Base-by-base conservation (phyloP, 2,329 filamentous ascomycete genomes). In the Lecanoromycetidae sp. region DNA sequence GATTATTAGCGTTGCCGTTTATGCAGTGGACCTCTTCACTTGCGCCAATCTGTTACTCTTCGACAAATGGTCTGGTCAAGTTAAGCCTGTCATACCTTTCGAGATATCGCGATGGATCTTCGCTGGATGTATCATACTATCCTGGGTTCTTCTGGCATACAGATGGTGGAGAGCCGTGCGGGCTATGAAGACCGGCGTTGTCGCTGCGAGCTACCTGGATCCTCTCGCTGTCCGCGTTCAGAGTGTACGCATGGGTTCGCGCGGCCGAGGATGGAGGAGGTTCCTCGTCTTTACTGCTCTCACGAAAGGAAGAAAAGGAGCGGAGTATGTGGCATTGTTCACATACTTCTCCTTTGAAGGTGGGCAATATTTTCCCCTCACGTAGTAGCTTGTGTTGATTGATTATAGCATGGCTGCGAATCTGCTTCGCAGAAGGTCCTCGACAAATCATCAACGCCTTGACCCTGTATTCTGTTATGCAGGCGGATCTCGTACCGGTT, bases 31-130 rank as follows among this genome's bases (percentile, higher is more conserved):
- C 66, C 87, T 81, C 52, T 96, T 95, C 61, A 95, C 88, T 4
- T 88, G 88, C 52, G 76, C 95, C 66, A 93, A 94, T 54, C 72
- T 98, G 33, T 75, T 98, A 42, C 84, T 76, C 47, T 95, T 94
- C 67, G 79, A 93, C 67, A 79, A 79, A 51, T 96, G 88, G 88
- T 85, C 86, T 1, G 86, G 84, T 44, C 75, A 85, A 55, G 83
- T 96, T 56, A 68, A 86, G 56, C 87, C 87, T 1, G 75, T 77
- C 33, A 82, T 96, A 54, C 76, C 80, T 3, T 79, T 93, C 59
- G 69, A 77, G 40, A 76, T 90, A 45, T 84, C 87, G 10, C 93
- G 91, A 68, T 95, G 88, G 87, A 88, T 98, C 62, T 98, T 96
- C 62, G 83, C 86, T 23, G 77, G 79, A 47, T 94, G 88, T 63